Evolutionary conservation across 2,329 filamentous ascomycete genomes (phyloP).

Genomic region (Trichoderma atrobrunneum): DNA sequence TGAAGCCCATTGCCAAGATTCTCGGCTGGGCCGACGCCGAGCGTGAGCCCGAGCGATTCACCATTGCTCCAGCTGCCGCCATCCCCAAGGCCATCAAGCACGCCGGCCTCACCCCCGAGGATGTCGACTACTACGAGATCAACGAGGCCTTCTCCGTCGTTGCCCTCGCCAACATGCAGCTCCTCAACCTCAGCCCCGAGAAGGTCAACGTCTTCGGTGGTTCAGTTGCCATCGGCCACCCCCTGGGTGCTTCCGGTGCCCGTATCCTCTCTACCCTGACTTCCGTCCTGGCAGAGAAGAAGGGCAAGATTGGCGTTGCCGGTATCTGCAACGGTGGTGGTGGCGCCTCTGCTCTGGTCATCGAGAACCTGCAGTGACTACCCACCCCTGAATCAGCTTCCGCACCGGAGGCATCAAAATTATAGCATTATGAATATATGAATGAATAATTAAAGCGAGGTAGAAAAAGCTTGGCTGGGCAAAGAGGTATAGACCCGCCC

Average conservation of each 20-base stretch:
- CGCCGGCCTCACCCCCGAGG: slow-evolving; percentile 72
- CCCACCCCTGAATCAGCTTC: not conserved
- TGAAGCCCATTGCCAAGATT: slow-evolving; percentile 94
- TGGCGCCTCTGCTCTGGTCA: slow-evolving; percentile 87
- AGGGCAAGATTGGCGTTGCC: slow-evolving; percentile 87
- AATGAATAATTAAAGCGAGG: slow-evolving; percentile 3
- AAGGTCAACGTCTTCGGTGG: slow-evolving; percentile 96
- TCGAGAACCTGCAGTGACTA: slow-evolving; percentile 67
- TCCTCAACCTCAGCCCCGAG: slow-evolving; percentile 73
- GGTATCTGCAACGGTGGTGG: slow-evolving; percentile 98
- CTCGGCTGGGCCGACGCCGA: slow-evolving; percentile 96
- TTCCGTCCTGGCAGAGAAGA: slow-evolving; percentile 84
- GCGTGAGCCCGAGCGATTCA: slow-evolving; percentile 90
- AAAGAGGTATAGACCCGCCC: not conserved
- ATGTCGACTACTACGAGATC: slow-evolving; percentile 95
- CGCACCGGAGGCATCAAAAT: slow-evolving; percentile 12
- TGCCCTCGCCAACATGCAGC: slow-evolving; percentile 92
- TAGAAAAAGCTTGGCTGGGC: not conserved
- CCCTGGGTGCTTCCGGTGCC: slow-evolving; percentile 88
- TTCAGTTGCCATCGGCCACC: slow-evolving; percentile 92
- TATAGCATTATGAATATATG: slow-evolving; percentile 19
- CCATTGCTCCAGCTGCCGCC: slow-evolving; percentile 85
- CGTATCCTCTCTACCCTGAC: slow-evolving; percentile 89
- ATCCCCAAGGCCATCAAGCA: slow-evolving; percentile 98
- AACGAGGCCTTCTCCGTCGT: slow-evolving; percentile 99